Evolutionary conservation across 75 land plant genomes (phyloP).

Genomic region (Cunninghamia lanceolata): DNA sequence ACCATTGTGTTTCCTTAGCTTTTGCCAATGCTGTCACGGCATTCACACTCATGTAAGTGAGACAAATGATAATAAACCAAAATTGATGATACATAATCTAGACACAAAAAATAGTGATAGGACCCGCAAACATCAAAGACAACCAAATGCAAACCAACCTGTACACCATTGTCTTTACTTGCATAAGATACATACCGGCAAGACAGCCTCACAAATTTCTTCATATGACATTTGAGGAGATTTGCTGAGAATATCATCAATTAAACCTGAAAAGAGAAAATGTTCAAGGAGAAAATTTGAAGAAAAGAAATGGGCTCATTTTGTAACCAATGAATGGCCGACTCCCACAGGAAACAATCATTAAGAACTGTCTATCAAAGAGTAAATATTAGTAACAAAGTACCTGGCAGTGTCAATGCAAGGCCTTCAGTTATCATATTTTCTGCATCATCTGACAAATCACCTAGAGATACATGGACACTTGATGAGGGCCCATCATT

Average conservation of each 20-base stretch:
- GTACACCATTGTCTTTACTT: constrained; percentile 1
- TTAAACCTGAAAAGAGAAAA: constrained; percentile 48
- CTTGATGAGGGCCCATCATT: constrained; percentile 23
- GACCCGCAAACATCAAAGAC: neutral
- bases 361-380: neutral
- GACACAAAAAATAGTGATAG: neutral
- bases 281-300: neutral
- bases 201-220: constrained; percentile 68
- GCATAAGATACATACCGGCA: constrained; percentile 50
- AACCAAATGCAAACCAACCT: neutral
- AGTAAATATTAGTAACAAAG: neutral
- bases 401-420: constrained; percentile 61
- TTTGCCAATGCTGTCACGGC: constrained; percentile 69
- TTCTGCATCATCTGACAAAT: constrained; percentile 40
- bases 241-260: constrained; percentile 64
- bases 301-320: neutral
- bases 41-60: constrained; percentile 11
- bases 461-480: constrained; percentile 21
- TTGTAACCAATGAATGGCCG: neutral
- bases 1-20: constrained; percentile 79
- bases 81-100: constrained; percentile 1
- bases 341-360: neutral
- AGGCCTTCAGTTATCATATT: constrained; percentile 11
- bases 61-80: neutral
- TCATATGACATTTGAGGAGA: constrained; percentile 58